Percentiles rank a stretch among this genome's conserved stretches.
These are phyloP conservation scores for Flagelloscypha sp. DNA, from an alignment of 768 basidiomycete genomes.

Conservation along the genomic window DNA sequence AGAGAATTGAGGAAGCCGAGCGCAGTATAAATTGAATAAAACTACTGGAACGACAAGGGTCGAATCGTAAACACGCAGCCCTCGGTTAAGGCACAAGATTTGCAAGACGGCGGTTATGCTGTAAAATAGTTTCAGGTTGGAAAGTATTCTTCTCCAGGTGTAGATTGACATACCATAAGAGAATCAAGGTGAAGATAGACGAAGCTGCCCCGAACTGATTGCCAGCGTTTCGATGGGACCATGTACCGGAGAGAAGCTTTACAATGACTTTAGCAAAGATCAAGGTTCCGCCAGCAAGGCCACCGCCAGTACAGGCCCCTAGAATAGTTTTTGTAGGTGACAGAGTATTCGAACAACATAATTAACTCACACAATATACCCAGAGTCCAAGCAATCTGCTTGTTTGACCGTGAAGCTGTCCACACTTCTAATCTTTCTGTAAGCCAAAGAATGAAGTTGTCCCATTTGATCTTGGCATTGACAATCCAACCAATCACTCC, in stretches of 20 bases:
- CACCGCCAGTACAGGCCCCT: constrained; percentile 91
- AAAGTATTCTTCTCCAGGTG: no score
- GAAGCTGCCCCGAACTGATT: constrained; percentile 81
- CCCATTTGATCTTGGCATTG: constrained; percentile 33
- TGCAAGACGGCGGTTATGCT: constrained; percentile 76
- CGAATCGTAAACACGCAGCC: constrained; percentile 83
- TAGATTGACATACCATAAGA: constrained; percentile 44
- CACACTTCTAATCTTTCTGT: constrained; percentile 61
- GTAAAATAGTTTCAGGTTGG: no score
- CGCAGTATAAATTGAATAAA: constrained; percentile 89
- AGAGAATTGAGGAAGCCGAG: constrained; percentile 43
- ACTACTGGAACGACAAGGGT: constrained; percentile 89
- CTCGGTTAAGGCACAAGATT: constrained; percentile 87
- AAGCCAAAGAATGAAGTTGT: constrained; percentile 40
- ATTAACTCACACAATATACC: no score
- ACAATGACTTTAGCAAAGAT: constrained; percentile 72
- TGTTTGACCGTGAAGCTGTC: constrained; percentile 77
- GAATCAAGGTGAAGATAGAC: constrained; percentile 65
- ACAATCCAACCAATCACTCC: constrained; percentile 23
- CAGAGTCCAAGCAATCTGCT: constrained; percentile 79
- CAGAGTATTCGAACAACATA: no score
- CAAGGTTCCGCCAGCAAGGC: constrained; percentile 80
- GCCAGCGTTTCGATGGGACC: constrained; percentile 76
- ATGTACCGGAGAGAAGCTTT: constrained; percentile 64
- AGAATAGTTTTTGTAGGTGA: no score